Evolutionary conservation across 495 filamentous ascomycete genomes (phyloP), one percentile per base, ranked within the genome.

Genomic region (Tuber brumale): DNA sequence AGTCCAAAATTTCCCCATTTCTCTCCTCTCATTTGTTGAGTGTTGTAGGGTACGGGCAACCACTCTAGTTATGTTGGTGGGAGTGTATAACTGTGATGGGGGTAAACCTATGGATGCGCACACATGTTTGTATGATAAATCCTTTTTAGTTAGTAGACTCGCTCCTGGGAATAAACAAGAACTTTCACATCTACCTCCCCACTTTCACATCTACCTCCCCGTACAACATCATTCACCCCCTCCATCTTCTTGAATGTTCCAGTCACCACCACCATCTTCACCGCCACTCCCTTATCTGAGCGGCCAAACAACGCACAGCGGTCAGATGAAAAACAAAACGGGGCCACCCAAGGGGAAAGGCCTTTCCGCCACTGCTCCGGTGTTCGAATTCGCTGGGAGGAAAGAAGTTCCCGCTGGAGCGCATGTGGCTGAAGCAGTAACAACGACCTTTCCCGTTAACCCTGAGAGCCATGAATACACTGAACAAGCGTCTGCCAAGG

Each of bases 401-500:
- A 61, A 44, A 12, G 23, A 12, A 61, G n/a, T 16, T 61, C n/a
- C 23, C n/a, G 27, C 3, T 0, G 51, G 27, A 61, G 48, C 48
- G 23, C 48, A 0, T 23, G 48, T n/a, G 23, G 23, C 48, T 1
- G 21, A n/a, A n/a, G 23, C 7, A 51, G 48, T n/a, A 7, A 51
- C 48, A 10, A 8, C 7, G 12, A 31, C 3, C 12, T 66, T 66
- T 2, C 6, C 27, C 31, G 12, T 7, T 35, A 66, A 66, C 10
- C 57, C 27, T 1, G 27, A 35, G 57, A 66, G 27, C 14, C 12
- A 35, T 27, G 57, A 35, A 18, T 18, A 18, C 4, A 66, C 2
- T 7, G 14, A 0, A 7, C 27, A 35, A 12, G 27, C 12, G 12
- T 10, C 51, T 3, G n/a, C 41, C 83, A 85, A 79, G 19, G 77